Percentiles rank a stretch among this genome's conserved stretches.
These are phyloP conservation scores for Exophiala sp. DNA, from an alignment of 2,329 filamentous ascomycete genomes.

Conservation along the genomic window DNA sequence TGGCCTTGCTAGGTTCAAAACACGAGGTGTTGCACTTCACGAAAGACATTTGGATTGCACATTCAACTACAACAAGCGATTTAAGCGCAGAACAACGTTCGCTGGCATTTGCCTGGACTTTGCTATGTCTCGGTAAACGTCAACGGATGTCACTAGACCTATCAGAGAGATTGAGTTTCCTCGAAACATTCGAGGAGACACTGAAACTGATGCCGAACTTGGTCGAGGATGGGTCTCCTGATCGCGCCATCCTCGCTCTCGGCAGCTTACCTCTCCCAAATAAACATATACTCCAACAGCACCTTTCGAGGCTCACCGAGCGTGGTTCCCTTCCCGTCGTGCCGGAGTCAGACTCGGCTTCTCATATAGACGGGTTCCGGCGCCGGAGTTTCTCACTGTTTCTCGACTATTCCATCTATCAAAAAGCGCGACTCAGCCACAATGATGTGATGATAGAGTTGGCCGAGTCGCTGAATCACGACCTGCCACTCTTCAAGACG, in stretches of 20 bases:
- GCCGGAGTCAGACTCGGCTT: neutral
- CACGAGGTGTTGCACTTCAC: neutral
- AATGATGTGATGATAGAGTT: conserved; percentile 4
- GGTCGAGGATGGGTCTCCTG: neutral
- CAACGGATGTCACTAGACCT: neutral
- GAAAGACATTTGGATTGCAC: conserved; percentile 4
- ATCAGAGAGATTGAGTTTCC: conserved; percentile 2
- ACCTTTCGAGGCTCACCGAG: neutral
- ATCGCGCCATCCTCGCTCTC: conserved; percentile 1
- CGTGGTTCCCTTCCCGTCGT: neutral
- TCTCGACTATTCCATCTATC: neutral
- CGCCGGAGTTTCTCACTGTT: neutral
- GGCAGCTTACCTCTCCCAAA: conserved; percentile 7
- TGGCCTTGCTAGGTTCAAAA: conserved; percentile 8
- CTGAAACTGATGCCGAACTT: conserved; percentile 3
- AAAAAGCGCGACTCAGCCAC: neutral
- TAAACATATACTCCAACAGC: conserved; percentile 4
- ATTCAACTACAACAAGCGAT: neutral
- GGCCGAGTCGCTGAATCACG: conserved; percentile 6
- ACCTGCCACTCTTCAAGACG: conserved; percentile 5
- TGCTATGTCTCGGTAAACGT: conserved; percentile 4
- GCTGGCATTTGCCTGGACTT: conserved; percentile 16
- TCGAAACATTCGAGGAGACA: conserved; percentile 2
- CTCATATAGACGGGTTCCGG: neutral
- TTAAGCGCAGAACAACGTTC: conserved; percentile 6